phyloP scores from a whole-genome alignment of 2,329 filamentous ascomycete genomes.

The Fusarium sp. region DNA sequence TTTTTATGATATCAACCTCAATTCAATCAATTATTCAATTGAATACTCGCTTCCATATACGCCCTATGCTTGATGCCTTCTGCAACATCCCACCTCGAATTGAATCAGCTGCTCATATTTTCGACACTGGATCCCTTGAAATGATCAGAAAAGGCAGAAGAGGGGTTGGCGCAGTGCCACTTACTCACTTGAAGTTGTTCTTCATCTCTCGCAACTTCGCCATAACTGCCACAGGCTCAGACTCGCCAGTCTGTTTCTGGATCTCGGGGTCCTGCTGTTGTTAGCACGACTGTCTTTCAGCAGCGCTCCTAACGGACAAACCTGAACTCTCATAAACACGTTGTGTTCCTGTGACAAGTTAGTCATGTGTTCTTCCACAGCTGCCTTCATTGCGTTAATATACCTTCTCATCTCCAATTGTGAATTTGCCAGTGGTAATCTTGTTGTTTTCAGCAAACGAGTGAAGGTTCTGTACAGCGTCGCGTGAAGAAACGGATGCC shows the following conservation, averaged over 20 bases:
- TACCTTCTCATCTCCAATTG: conserved; percentile 97
- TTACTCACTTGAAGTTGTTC: conserved; percentile 75
- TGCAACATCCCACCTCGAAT: neutral
- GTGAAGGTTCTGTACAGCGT: conserved; percentile 80
- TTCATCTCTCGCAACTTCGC: conserved; percentile 88
- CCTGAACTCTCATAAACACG: conserved; percentile 91
- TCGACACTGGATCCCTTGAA: conserved; percentile 43
- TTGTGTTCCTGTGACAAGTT: conserved; percentile 78
- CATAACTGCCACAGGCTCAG: conserved; percentile 86
- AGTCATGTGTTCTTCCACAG: neutral
- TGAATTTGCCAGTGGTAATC: conserved; percentile 95
- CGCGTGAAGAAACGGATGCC: conserved; percentile 77
- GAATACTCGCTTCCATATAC: neutral
- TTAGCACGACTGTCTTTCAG: neutral
- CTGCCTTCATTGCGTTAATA: conserved; percentile 30
- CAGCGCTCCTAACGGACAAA: conserved; percentile 56
- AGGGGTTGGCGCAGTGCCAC: conserved; percentile 29
- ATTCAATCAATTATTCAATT: conserved; percentile 7
- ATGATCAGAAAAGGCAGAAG: conserved; percentile 9
- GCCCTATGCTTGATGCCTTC: conserved; percentile 1
- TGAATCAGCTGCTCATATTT: conserved; percentile 45
- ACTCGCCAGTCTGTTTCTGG: conserved; percentile 85
- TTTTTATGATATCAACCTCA: conserved; percentile 10
- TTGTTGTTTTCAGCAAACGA: conserved; percentile 81
- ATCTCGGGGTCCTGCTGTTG: conserved; percentile 77